Evolutionary conservation across 2,329 filamentous ascomycete species (phyloP).

Genomic region (Monascus ruber): DNA sequence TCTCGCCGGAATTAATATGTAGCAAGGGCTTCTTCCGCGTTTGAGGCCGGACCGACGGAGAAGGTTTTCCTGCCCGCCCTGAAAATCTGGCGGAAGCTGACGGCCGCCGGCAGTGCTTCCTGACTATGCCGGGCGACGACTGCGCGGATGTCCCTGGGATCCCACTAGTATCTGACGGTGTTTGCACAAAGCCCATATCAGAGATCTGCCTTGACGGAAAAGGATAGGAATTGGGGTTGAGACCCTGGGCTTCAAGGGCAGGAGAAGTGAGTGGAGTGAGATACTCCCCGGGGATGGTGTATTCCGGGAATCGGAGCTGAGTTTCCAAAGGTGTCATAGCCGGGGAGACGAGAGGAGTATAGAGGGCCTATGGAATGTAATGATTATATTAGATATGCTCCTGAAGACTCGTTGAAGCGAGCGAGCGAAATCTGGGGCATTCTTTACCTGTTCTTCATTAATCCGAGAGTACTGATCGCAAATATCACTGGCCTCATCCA

Average conservation of each 20-base stretch:
- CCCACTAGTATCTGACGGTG: slow-evolving; percentile 28
- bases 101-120: slow-evolving; percentile 29
- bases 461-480: slow-evolving; percentile 35
- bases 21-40: slow-evolving; percentile 23
- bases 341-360: slow-evolving; percentile 39
- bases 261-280: slow-evolving; percentile 41
- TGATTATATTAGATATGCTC: too few species aligned
- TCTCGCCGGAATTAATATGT: slow-evolving; percentile 22
- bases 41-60: slow-evolving; percentile 31
- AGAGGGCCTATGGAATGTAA: slow-evolving; percentile 27
- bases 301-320: slow-evolving; percentile 37
- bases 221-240: slow-evolving; percentile 19
- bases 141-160: slow-evolving; percentile 18
- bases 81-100: slow-evolving; percentile 22
- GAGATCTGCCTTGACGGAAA: slow-evolving; percentile 24
- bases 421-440: too few species aligned
- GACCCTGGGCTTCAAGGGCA: slow-evolving; percentile 37
- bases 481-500: slow-evolving; percentile 30
- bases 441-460: slow-evolving; percentile 32
- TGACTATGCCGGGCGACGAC: slow-evolving; percentile 22
- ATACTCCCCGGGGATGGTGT: slow-evolving; percentile 37
- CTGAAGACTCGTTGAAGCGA: too few species aligned
- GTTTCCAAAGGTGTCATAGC: slow-evolving; percentile 40
- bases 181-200: slow-evolving; percentile 31
- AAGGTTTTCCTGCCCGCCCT: slow-evolving; percentile 30